Conservation (phyloP, 1,284 basidiomycete genomes). For the Heterobasidion irregulare region DNA sequence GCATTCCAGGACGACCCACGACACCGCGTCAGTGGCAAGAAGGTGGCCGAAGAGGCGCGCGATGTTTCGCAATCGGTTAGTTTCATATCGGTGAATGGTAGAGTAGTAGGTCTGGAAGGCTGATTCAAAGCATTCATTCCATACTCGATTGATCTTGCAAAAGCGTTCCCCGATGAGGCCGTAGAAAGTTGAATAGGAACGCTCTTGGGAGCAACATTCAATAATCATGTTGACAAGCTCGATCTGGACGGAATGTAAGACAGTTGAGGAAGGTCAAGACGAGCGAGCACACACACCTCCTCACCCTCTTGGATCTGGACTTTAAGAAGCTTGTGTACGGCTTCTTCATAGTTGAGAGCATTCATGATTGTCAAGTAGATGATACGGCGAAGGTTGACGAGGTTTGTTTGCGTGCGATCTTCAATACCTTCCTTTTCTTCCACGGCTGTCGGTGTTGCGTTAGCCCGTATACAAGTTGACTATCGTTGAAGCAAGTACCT, state of each 20-base stretch:
- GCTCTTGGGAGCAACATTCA: slow-evolving; percentile 99
- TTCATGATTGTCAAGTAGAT: slow-evolving; percentile 99
- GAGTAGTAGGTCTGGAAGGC: slow-evolving; percentile 91
- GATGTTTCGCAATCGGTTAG: slow-evolving; percentile 95
- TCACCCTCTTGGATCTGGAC: slow-evolving; percentile 87
- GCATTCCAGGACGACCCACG: slow-evolving; percentile 81
- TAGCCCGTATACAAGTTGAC: slow-evolving; percentile 7
- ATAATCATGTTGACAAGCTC: slow-evolving; percentile 98
- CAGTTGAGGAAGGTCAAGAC: not conserved
- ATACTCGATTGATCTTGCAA: slow-evolving; percentile 90
- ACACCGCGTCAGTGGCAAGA: slow-evolving; percentile 78
- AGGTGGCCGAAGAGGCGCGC: slow-evolving; percentile 94
- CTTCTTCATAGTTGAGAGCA: slow-evolving; percentile 96
- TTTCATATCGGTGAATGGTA: slow-evolving; percentile 98
- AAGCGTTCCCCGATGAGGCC: slow-evolving; percentile 95
- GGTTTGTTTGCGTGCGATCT: slow-evolving; percentile 91
- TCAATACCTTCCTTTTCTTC: slow-evolving; percentile 85
- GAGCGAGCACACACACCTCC: slow-evolving; percentile 51
- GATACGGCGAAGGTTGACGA: slow-evolving; percentile 88
- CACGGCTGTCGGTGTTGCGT: slow-evolving; percentile 29
- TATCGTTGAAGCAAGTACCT: slow-evolving; percentile 20
- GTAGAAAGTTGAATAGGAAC: slow-evolving; percentile 94
- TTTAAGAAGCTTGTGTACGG: slow-evolving; percentile 95
- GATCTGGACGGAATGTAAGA: slow-evolving; percentile 41
- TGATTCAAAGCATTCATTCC: slow-evolving; percentile 85